Base-by-base conservation (phyloP, 2,329 filamentous ascomycete genomes). In the Amylocarpus encephaloides region DNA sequence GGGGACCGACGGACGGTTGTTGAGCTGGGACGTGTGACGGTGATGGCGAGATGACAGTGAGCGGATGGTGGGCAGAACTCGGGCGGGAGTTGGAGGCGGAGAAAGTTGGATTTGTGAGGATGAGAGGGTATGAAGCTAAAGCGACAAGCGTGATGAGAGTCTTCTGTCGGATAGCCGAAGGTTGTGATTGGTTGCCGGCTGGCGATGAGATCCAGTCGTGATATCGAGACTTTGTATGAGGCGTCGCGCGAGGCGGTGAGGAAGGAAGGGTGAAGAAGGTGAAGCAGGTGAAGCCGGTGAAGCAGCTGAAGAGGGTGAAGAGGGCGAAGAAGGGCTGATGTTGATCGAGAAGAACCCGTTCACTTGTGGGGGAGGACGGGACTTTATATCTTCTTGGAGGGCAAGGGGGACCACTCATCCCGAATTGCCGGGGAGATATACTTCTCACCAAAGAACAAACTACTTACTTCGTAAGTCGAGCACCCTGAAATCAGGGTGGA, bases 121-220 rank as follows among this genome's bases (percentile, higher is more conserved):
- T 43, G 29, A 36, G 4, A 36, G 34, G 34, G 3, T 36, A 33
- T 26, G 7, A 43, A n/a, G 13, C 30, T 43, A n/a, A 43, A 15
- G 42, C 18, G 32, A 34, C 3, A 32, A 32, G 30, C 26, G 38
- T 40, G n/a, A 5, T 40, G n/a, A 40, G n/a, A 16, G 18, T 40
- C 6, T 5, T 15, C 18, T 16, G 4, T 4, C 4, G n/a, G 18
- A 19, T 30, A 22, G 32, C 15, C 10, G 19, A 13, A 10, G 32
- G 16, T 46, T 38, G 18, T 46, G 43, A 46, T 46, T 46, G 33
- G 43, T 46, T 35, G 43, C 10, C 10, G 18, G 32, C 15, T 46
- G 15, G 33, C 36, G 43, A 11, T 15, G 32, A 22, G 10, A 38
- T 22, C 43, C 15, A 38, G 22, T 38, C 9, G 26, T 30, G 19